Percentiles rank a stretch among this genome's conserved stretches.
phyloP scores from a whole-genome alignment of 495 filamentous ascomycete species.

The Neurospora sp. region DNA sequence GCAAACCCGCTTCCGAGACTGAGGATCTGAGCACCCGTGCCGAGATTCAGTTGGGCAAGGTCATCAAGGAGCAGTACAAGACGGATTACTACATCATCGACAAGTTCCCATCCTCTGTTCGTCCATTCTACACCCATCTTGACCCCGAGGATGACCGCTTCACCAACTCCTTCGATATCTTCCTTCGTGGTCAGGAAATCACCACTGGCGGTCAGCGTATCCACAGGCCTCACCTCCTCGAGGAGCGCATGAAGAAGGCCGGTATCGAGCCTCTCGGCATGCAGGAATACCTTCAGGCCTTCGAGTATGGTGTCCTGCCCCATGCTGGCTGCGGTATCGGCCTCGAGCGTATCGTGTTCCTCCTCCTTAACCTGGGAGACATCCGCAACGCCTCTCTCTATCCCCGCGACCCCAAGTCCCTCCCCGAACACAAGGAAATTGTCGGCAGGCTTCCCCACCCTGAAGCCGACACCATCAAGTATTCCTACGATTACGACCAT shows the following conservation, averaged over 20 bases:
- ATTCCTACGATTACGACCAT: slow-evolving; percentile 32
- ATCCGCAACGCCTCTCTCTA: slow-evolving; percentile 80
- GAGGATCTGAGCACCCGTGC: slow-evolving; percentile 79
- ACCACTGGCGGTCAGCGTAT: slow-evolving; percentile 87
- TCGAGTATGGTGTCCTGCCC: slow-evolving; percentile 79
- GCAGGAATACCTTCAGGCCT: slow-evolving; percentile 82
- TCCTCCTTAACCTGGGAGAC: slow-evolving; percentile 75
- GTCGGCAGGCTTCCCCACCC: slow-evolving; percentile 57
- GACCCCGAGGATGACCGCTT: slow-evolving; percentile 59
- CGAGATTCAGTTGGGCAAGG: slow-evolving; percentile 73
- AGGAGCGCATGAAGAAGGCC: slow-evolving; percentile 61
- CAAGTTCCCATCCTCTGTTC: slow-evolving; percentile 76
- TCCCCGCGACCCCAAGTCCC: slow-evolving; percentile 71
- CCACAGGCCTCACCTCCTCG: slow-evolving; percentile 65
- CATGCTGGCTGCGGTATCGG: slow-evolving; percentile 89
- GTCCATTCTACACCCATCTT: slow-evolving; percentile 93
- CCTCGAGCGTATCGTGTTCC: slow-evolving; percentile 76
- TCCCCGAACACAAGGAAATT: slow-evolving; percentile 44
- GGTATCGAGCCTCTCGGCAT: slow-evolving; percentile 67
- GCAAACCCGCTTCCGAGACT: slow-evolving; percentile 51
- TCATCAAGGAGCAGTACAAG: slow-evolving; percentile 76
- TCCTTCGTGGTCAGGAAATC: slow-evolving; percentile 89
- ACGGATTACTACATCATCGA: slow-evolving; percentile 94
- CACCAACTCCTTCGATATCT: slow-evolving; percentile 94
- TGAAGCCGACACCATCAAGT: slow-evolving; percentile 63